These are phyloP conservation scores for Camellia sinensis DNA, from an alignment of 148 eudicot species.

Conservation along the genomic window DNA sequence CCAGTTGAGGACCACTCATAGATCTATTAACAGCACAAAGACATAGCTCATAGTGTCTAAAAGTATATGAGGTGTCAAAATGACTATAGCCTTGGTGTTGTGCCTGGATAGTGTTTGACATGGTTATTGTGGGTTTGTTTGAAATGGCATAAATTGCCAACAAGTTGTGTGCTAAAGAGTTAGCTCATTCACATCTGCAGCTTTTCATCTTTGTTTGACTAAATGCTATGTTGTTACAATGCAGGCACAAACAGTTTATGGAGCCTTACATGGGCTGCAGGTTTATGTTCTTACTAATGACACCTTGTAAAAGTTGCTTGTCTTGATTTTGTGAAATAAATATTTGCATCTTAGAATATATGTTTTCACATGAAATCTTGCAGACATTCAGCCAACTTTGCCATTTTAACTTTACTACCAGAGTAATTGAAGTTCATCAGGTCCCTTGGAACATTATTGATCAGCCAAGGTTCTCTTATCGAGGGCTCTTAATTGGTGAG, in stretches of 20 bases:
- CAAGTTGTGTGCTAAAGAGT: neutral
- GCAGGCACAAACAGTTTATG: conserved; percentile 93
- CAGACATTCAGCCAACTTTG: conserved; percentile 98
- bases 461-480: conserved; percentile 75
- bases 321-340: neutral
- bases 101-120: neutral
- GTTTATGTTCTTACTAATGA: conserved; percentile 31
- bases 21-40: too few species aligned
- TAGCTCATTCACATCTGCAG: too few species aligned
- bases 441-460: conserved; percentile 75
- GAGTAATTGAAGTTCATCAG: conserved; percentile 56
- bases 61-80: neutral
- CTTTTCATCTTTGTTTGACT: neutral
- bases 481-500: conserved; percentile 88
- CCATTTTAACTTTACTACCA: conserved; percentile 48
- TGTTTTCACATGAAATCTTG: conserved; percentile 13
- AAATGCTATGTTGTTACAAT: neutral
- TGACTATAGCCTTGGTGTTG: neutral
- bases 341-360: neutral
- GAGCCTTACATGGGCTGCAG: conserved; percentile 92
- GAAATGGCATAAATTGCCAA: neutral
- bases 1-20: too few species aligned
- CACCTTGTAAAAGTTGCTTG: conserved; percentile 5
- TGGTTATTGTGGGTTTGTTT: neutral
- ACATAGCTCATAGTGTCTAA: too few species aligned